Evolutionary conservation across 1,139 yeast species (phyloP).

Genomic region (Yamadazyma taylorii): DNA sequence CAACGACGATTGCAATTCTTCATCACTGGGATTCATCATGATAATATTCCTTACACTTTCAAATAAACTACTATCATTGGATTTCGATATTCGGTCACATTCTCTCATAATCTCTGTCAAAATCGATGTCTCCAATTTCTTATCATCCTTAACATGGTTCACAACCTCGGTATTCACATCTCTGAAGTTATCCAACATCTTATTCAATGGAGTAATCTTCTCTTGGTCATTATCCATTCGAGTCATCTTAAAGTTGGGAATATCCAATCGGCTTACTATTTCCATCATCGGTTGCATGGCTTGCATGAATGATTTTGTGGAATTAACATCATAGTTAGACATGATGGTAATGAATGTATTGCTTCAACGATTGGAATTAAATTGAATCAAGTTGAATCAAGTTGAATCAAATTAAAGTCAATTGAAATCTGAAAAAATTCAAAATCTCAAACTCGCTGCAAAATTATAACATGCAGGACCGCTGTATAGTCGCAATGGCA

Average conservation of each 20-base stretch:
- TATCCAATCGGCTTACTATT: slow-evolving; percentile 33
- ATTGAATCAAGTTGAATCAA: no score
- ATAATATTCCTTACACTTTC: slow-evolving; percentile 27
- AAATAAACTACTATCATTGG: slow-evolving; percentile 23
- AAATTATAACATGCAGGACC: not conserved
- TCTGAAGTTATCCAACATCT: slow-evolving; percentile 27
- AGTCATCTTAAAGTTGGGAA: slow-evolving; percentile 26
- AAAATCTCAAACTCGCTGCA: not conserved
- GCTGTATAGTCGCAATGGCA: not conserved
- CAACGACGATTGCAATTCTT: slow-evolving; percentile 63
- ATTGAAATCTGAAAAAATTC: no score
- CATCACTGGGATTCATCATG: slow-evolving; percentile 44
- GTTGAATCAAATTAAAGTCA: no score
- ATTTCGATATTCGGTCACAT: slow-evolving; percentile 28
- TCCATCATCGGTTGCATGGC: slow-evolving; percentile 71
- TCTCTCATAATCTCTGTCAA: slow-evolving; percentile 24
- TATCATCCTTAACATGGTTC: slow-evolving; percentile 25
- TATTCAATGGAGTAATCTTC: slow-evolving; percentile 28
- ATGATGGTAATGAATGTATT: no score
- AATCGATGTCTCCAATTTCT: slow-evolving; percentile 14
- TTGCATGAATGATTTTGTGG: slow-evolving; percentile 74
- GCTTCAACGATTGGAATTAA: no score
- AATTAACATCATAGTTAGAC: slow-evolving; percentile 45
- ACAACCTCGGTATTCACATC: slow-evolving; percentile 36
- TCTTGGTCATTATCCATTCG: slow-evolving; percentile 33